phyloP scores from a whole-genome alignment of 2,329 filamentous ascomycete species.

The Colletotrichum horii region DNA sequence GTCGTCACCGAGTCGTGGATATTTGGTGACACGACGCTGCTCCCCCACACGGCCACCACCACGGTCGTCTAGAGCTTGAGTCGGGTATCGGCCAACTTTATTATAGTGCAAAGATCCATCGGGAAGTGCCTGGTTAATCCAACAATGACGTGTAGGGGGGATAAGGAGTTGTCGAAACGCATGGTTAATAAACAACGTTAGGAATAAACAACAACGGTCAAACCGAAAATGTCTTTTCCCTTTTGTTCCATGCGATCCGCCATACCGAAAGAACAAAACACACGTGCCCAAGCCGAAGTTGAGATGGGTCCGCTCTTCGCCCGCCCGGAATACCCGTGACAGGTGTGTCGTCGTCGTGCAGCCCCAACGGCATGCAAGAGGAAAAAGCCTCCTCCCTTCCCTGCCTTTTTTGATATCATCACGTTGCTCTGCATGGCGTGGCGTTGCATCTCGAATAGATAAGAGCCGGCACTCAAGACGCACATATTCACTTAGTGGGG shows the following conservation, averaged over 20 bases:
- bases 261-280: neutral
- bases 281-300: neutral
- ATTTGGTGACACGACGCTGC: conserved; percentile 4
- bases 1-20: conserved; percentile 13
- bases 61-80: neutral
- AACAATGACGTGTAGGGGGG: neutral
- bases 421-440: neutral
- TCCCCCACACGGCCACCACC: neutral
- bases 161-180: neutral
- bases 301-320: neutral
- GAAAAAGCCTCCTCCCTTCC: neutral
- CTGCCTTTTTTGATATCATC: neutral
- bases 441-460: neutral
- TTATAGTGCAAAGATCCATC: neutral
- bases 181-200: neutral
- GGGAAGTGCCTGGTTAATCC: neutral
- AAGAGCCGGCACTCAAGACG: neutral
- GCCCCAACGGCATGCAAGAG: neutral
- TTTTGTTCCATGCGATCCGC: neutral
- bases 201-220: neutral
- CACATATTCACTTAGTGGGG: neutral
- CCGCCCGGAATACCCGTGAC: neutral
- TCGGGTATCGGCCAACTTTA: neutral
- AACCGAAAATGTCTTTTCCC: neutral
- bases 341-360: neutral